These are phyloP conservation scores for Roridomyces roridus DNA, from an alignment of 768 basidiomycete genomes.

Conservation along the genomic window DNA sequence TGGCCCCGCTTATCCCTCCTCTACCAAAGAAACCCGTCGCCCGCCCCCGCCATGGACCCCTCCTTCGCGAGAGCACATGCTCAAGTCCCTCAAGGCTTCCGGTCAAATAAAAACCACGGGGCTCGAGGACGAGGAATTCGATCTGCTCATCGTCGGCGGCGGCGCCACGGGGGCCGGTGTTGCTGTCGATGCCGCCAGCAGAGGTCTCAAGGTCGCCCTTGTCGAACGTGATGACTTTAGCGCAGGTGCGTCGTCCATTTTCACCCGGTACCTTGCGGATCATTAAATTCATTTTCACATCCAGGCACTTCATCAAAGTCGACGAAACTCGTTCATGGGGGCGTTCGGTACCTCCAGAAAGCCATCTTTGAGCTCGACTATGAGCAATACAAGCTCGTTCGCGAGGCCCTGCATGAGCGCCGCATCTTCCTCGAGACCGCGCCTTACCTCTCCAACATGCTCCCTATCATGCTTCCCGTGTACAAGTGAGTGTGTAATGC, in stretches of 20 bases:
- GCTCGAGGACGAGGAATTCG: constrained; percentile 63
- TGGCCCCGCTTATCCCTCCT: constrained; percentile 68
- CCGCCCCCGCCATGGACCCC: constrained; percentile 85
- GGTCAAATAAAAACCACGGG: constrained; percentile 29
- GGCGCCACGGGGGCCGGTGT: constrained; percentile 97
- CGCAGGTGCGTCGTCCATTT: constrained; percentile 62
- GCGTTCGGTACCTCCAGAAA: constrained; percentile 97
- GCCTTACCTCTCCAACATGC: constrained; percentile 89
- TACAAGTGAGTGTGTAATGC: constrained; percentile 71
- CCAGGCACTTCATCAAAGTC: constrained; percentile 95
- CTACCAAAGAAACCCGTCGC: constrained; percentile 69
- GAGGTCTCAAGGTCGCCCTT: constrained; percentile 91
- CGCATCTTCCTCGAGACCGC: constrained; percentile 94
- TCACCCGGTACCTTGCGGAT: not conserved
- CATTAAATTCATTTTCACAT: not conserved
- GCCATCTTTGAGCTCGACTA: constrained; percentile 96
- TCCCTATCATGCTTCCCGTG: constrained; percentile 96
- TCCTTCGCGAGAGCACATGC: constrained; percentile 70
- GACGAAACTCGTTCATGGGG: constrained; percentile 98
- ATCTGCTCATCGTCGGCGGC: constrained; percentile 87
- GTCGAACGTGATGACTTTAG: constrained; percentile 94
- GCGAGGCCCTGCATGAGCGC: constrained; percentile 93
- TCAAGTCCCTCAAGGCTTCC: constrained; percentile 60
- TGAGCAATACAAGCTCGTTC: constrained; percentile 94
- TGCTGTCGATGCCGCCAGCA: constrained; percentile 92